These are phyloP conservation scores for Solanum peruvianum DNA, from an alignment of 257 asterid genomes.

Conservation along the genomic window DNA sequence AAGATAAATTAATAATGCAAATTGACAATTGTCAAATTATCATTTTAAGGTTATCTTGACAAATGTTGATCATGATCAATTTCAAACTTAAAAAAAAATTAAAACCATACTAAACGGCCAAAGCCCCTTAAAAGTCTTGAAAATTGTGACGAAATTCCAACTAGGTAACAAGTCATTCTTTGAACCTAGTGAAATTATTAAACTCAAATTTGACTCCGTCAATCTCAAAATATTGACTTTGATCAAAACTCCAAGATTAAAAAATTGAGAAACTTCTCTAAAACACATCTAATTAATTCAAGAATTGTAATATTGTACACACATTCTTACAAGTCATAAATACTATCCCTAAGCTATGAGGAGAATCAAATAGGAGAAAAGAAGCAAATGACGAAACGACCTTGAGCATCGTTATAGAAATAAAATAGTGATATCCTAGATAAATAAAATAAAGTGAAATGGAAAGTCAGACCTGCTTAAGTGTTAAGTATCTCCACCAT, in stretches of 20 bases:
- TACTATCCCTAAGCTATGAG: no score
- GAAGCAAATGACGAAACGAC: no score
- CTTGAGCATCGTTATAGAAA: no score
- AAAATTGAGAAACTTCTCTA: neutral
- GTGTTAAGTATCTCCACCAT: neutral
- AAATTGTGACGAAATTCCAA: neutral
- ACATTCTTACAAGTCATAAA: no score
- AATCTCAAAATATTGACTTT: no score
- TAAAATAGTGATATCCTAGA: no score
- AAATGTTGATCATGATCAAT: neutral
- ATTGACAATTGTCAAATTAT: neutral
- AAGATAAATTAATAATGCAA: no score
- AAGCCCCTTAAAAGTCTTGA: neutral
- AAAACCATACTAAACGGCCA: neutral
- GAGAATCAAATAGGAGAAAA: no score
- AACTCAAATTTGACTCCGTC: neutral
- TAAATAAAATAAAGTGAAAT: no score
- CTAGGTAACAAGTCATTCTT: neutral
- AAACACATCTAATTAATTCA: no score
- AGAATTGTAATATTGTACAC: no score
- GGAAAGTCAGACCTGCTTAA: no score
- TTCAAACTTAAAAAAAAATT: neutral
- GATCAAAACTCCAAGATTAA: neutral
- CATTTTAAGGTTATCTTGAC: neutral
- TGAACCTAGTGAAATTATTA: neutral